Evolutionary conservation across 2,329 filamentous ascomycete genomes (phyloP).

Genomic region (Cladosporium sp.): DNA sequence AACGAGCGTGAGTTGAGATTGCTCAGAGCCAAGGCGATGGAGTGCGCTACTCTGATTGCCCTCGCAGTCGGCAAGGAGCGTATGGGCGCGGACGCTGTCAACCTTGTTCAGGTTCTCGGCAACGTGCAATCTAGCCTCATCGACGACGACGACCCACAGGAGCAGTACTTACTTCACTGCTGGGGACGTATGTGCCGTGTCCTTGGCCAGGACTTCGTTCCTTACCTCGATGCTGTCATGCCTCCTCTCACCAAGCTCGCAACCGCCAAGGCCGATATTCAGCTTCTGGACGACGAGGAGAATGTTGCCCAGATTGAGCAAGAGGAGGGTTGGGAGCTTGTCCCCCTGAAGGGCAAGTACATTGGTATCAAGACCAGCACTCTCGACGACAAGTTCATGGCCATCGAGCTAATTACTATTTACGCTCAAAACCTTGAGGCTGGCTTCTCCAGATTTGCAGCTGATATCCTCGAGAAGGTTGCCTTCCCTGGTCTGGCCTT

Average conservation of each 20-base stretch:
- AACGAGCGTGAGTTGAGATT: conserved; percentile 91
- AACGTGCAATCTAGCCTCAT: conserved; percentile 83
- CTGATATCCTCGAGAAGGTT: conserved; percentile 94
- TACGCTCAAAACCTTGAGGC: conserved; percentile 95
- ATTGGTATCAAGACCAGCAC: conserved; percentile 97
- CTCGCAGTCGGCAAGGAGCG: conserved; percentile 91
- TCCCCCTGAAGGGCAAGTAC: conserved; percentile 95
- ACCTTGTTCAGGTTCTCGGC: conserved; percentile 81
- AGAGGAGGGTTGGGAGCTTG: conserved; percentile 96
- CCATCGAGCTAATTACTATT: conserved; percentile 96
- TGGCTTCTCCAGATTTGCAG: conserved; percentile 86
- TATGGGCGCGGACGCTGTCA: conserved; percentile 83
- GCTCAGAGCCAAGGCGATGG: conserved; percentile 95
- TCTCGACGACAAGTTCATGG: conserved; percentile 98
- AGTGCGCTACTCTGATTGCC: conserved; percentile 94
- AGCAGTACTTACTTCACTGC: conserved; percentile 96
- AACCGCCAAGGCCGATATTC: conserved; percentile 94
- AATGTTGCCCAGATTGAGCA: conserved; percentile 89
- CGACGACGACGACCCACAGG: conserved; percentile 91
- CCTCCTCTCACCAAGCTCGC: conserved; percentile 88
- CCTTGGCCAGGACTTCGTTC: conserved; percentile 83
- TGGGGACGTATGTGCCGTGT: conserved; percentile 99
- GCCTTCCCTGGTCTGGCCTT: conserved; percentile 91
- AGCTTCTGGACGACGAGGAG: conserved; percentile 91
- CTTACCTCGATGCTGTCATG: conserved; percentile 91